Base-by-base conservation (phyloP, 495 filamentous ascomycete genomes). In the Annulohypoxylon moriforme region DNA sequence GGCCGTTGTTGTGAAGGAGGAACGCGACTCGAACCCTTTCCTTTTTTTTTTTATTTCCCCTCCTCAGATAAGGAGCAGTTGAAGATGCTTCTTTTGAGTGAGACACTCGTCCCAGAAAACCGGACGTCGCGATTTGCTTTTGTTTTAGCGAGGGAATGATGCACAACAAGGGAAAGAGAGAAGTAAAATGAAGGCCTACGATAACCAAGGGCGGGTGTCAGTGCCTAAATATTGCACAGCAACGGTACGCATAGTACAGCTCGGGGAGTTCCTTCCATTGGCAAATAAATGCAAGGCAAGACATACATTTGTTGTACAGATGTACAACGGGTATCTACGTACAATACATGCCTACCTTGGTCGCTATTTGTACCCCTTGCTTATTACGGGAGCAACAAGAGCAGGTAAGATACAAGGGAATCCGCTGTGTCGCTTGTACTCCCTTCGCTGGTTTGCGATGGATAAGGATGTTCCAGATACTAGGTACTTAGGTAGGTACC, bases 191-290 rank as follows among this genome's bases (percentile, higher is more conserved):
- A 52, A 64, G 24, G 44, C 57, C 27, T 40, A 47, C 49, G 61
- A 50, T 73, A 25, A 25, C 56, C 42, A 67, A 62, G 66, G 71
- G 71, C 65, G 71, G 65, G 56, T 65, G 64, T 42, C 47, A 52
- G 34, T 52, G 70, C 56, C 70, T 73, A 73, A 73, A 73, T 73
- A 73, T 57, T 60, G 49, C 46, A 52, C 20, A 49, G 46, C 29
- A n/a, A 8, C 6, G 31, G 31, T 33, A 33, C 34, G 6, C 27
- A 29, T 29, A 29, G 27, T 29, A 16, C 46, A 38, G 50, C 47
- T 64, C 64, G 64, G 64, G 36, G 29, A 60, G 27, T n/a, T 60
- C 59, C 62, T 64, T 72, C 70, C 46, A 68, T 73, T 68, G 47
- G 70, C 47, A 68, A 68, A 53, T 27, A 52, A 20, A 1, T 50